Evolutionary conservation across 148 eudicot species (phyloP), one percentile per base, ranked within the genome.

Genomic region (Salicornia ramosissima): DNA sequence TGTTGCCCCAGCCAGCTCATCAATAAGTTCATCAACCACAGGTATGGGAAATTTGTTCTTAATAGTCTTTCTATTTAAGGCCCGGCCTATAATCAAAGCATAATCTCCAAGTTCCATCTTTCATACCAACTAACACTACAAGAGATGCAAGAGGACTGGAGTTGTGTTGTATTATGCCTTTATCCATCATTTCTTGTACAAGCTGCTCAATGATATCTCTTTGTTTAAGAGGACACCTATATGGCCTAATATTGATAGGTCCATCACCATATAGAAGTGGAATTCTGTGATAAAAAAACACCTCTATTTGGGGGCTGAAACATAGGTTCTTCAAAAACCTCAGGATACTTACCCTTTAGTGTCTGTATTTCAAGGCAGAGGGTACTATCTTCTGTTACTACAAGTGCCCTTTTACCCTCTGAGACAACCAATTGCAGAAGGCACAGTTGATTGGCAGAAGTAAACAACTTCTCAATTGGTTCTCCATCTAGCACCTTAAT

Each of bases 1-100:
- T 8, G 7, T 25, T 2, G 74, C 33, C 3, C 74, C 46, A 28
- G 26, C 42, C 15, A 71, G 14, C 18, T 71, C 74, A 59, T 71
- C 56, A 3, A 60, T 29, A 13, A 58, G 11, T 36, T 61, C 65
- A 0, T 33, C 47, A 4, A 47, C 52, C 15, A 61, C n/a, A n/a
- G n/a, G n/a, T n/a, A n/a, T n/a, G n/a, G n/a, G n/a, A n/a, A n/a
- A n/a, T n/a, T n/a, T n/a, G n/a, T n/a, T n/a, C n/a, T n/a, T n/a
- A n/a, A n/a, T n/a, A n/a, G n/a, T n/a, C n/a, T n/a, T n/a, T n/a
- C n/a, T n/a, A n/a, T n/a, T n/a, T n/a, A n/a, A n/a, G n/a, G n/a
- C n/a, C n/a, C n/a, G n/a, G n/a, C n/a, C n/a, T n/a, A n/a, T n/a
- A n/a, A n/a, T n/a, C n/a, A n/a, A n/a, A n/a, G n/a, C n/a, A n/a